Conservation (phyloP, 768 basidiomycete genomes). For the Termitomyces sp. region DNA sequence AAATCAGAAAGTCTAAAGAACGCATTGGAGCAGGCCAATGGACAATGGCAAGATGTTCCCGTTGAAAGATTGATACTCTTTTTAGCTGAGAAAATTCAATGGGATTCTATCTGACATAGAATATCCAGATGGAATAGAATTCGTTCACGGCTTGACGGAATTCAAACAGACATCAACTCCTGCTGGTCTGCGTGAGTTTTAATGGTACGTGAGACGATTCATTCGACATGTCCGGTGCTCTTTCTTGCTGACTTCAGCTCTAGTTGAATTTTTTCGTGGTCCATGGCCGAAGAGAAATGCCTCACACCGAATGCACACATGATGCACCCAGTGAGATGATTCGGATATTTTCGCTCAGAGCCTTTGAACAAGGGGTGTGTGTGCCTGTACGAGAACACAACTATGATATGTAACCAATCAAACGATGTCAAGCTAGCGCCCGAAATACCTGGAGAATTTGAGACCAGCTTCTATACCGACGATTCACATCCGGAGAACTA, state of each 20-base stretch:
- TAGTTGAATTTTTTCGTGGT: background rate
- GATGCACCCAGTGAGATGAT: background rate
- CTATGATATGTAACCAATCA: no score
- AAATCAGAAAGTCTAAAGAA: background rate
- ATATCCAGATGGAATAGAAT: background rate
- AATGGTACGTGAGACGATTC: background rate
- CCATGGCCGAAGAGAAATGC: background rate
- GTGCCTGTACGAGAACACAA: background rate
- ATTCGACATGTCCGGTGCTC: background rate
- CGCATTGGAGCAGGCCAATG: background rate
- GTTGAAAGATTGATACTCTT: background rate
- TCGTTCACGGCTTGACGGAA: background rate
- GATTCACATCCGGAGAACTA: conserved; percentile 19
- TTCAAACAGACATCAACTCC: background rate
- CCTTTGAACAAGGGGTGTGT: no score
- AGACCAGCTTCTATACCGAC: conserved; percentile 16
- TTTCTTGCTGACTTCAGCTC: background rate
- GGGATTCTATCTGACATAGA: background rate
- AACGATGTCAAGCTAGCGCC: background rate
- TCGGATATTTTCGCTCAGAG: background rate
- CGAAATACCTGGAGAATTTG: background rate
- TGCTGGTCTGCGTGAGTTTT: background rate
- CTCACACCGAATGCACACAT: background rate
- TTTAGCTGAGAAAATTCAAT: background rate
- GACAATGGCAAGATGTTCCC: background rate